Evolutionary conservation across 441 rosid species (phyloP).

Genomic region (Eutrema salsugineum): DNA sequence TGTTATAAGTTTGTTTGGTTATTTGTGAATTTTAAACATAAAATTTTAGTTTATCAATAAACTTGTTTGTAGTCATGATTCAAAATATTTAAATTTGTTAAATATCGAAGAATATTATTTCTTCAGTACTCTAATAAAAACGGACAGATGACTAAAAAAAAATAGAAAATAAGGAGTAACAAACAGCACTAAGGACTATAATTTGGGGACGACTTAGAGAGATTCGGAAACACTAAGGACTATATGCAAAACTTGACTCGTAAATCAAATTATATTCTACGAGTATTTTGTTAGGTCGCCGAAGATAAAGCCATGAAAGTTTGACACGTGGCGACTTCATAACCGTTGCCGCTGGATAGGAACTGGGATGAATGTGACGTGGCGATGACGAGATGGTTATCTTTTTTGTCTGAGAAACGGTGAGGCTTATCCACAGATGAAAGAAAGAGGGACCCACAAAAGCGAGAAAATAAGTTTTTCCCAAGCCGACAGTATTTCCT

Average conservation of each 20-base stretch:
- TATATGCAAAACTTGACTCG: background rate
- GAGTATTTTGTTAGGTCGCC: background rate
- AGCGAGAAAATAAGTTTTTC: background rate
- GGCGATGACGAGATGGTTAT: conserved; percentile 30
- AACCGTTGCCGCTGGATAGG: conserved; percentile 29
- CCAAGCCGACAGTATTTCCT: conserved; percentile 30
- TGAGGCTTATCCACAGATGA: conserved; percentile 24
- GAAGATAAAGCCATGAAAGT: background rate
- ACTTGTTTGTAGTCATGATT: no score
- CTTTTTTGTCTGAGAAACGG: background rate
- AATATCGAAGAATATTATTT: no score
- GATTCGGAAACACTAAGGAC: background rate
- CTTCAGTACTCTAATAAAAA: no score
- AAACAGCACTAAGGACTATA: no score
- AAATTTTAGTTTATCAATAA: no score
- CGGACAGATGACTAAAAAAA: no score
- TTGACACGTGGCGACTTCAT: background rate
- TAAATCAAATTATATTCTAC: background rate
- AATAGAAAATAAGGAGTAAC: no score
- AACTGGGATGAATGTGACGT: conserved; percentile 22
- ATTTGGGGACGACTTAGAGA: background rate
- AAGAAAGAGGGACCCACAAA: conserved; percentile 11
- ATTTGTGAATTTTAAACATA: no score
- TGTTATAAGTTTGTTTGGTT: no score
- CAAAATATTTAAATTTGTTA: no score